These are phyloP conservation scores for Scenedesmus sp. DNA, from an alignment of 163 green algal genomes.

Conservation along the genomic window DNA sequence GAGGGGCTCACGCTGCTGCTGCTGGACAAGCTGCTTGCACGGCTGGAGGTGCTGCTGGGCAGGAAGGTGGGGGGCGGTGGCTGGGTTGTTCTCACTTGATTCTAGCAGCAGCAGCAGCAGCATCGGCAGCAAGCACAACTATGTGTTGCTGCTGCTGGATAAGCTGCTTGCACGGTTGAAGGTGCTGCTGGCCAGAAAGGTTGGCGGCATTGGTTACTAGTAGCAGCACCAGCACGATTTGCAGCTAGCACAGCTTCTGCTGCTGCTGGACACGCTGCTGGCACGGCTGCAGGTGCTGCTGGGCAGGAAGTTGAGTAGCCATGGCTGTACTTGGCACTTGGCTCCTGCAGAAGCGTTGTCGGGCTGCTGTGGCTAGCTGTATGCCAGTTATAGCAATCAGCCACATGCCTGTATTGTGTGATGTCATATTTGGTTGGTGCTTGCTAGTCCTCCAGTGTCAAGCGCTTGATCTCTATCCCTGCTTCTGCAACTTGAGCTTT, in stretches of 20 bases:
- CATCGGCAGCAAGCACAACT: constrained; percentile 63
- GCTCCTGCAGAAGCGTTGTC: too few relatives aligned
- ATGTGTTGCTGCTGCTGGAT: constrained; percentile 74
- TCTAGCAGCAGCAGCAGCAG: constrained; percentile 59
- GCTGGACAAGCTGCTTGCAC: constrained; percentile 77
- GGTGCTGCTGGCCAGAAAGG: constrained; percentile 51
- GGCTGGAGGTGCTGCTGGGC: constrained; percentile 61
- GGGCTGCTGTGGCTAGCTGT: too few relatives aligned
- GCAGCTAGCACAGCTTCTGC: constrained; percentile 46
- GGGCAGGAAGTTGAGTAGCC: background rate
- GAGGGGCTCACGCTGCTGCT: constrained; percentile 72
- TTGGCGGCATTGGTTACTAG: constrained; percentile 49
- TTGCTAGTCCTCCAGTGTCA: too few relatives aligned
- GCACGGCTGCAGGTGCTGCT: constrained; percentile 55
- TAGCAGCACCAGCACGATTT: too few relatives aligned
- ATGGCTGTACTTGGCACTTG: background rate
- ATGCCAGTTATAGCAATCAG: too few relatives aligned
- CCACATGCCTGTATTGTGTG: too few relatives aligned
- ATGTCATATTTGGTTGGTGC: too few relatives aligned
- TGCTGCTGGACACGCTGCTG: constrained; percentile 74
- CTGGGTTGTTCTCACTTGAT: constrained; percentile 68
- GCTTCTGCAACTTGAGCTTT: too few relatives aligned
- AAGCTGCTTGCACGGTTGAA: constrained; percentile 72
- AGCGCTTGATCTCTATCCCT: too few relatives aligned
- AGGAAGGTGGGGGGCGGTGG: constrained; percentile 31